Base-by-base conservation (phyloP, 345 rosid genomes). In the Syzygium aromaticum region DNA sequence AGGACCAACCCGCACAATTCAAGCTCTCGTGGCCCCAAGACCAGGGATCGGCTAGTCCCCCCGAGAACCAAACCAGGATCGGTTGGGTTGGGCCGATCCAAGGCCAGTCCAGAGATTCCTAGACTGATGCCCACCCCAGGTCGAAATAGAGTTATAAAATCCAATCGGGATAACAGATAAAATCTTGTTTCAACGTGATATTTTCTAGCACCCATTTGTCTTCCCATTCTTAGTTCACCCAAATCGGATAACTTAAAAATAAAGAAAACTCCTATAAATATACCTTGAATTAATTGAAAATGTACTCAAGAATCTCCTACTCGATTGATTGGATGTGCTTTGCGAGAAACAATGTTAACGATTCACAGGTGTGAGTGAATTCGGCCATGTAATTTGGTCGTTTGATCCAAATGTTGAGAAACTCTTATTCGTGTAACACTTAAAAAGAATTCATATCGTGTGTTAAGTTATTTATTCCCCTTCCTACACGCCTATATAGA, bases 91-190 rank as follows among this genome's bases (percentile, higher is more conserved):
- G 46, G 46, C 46, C 1, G 46, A 43, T 43, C 46, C 46, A 43
- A 43, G 46, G 46, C 7, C 7, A 1, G 6, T 43, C 46, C 1
- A 43, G 46, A 1, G 46, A 43, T 43, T 43, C 46, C 46, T 43
- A 43, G 46, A 43, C 46, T 43, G 46, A 43, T 5, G 46, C 46
- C 46, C 46, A 43, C 46, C 7, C 46, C 46, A 43, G 46, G 7
- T 43, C 46, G 1, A 43, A 43, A 43, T 51, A 25, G 28, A n/a
- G 28, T 57, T 7, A 28, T 57, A 57, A 57, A 4, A 25, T 0
- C 28, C 3, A 0, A 57, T 25, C 0, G 12, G 0, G 2, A 25
- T 25, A 25, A 57, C 28, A 57, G 1, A 57, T 57, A 25, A 25
- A 57, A 57, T 7, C 64, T 57, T 57, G 63, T 57, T 57, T 57